phyloP scores from a whole-genome alignment of 768 basidiomycete genomes.

The Mycena floridula region DNA sequence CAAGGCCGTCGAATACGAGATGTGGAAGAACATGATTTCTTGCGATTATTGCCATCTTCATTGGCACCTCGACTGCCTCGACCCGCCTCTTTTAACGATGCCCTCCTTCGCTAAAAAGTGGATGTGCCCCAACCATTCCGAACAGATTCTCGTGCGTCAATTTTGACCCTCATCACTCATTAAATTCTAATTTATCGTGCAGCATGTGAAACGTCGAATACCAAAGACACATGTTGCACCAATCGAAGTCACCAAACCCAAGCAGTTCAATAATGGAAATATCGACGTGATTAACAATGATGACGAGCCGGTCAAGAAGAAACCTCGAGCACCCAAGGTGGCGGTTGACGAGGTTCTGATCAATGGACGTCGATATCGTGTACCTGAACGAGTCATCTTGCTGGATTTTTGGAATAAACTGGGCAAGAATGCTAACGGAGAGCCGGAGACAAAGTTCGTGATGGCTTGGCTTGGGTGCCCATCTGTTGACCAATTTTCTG shows the following conservation, averaged over 20 bases:
- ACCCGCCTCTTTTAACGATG: conserved; percentile 82
- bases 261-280: conserved; percentile 85
- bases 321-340: conserved; percentile 36
- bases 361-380: conserved; percentile 84
- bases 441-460: conserved; percentile 23
- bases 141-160: conserved; percentile 67
- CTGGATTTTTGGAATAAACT: conserved; percentile 96
- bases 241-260: conserved; percentile 70
- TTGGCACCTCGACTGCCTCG: conserved; percentile 96
- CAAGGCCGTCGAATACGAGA: conserved; percentile 39
- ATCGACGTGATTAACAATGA: conserved; percentile 73
- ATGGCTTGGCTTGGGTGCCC: conserved; percentile 1
- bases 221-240: conserved; percentile 63
- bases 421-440: conserved; percentile 38
- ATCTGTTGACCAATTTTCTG: conserved; percentile 7
- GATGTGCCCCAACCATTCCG: conserved; percentile 99
- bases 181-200: conserved; percentile 10
- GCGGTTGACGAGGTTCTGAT: conserved; percentile 79
- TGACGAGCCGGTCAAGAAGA: conserved; percentile 44
- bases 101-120: conserved; percentile 88
- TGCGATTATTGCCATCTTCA: conserved; percentile 94
- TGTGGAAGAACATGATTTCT: conserved; percentile 75
- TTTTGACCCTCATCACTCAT: conserved; percentile 4
- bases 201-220: conserved; percentile 78
- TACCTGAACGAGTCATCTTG: conserved; percentile 87